These are phyloP conservation scores for Quercus aquifolioides DNA, from an alignment of 306 rosid genomes.

Conservation along the genomic window DNA sequence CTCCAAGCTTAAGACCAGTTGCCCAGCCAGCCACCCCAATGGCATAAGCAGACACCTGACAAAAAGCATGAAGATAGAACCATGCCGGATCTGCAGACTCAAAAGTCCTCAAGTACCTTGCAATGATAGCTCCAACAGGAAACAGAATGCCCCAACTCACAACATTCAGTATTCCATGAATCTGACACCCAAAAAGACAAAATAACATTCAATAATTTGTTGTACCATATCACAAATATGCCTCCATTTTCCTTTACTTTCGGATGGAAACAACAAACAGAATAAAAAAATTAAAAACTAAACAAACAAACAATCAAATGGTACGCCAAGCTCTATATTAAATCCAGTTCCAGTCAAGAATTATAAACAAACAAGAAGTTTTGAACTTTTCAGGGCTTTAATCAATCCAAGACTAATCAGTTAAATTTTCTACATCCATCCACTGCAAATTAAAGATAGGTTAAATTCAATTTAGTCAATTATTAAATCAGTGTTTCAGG, in stretches of 20 bases:
- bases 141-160: conserved; percentile 95
- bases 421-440: not conserved
- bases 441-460: no score
- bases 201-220: not conserved
- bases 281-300: no score
- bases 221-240: not conserved
- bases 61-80: conserved; percentile 78
- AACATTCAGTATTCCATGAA: conserved; percentile 73
- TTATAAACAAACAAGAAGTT: not conserved
- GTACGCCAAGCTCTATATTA: not conserved
- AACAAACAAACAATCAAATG: not conserved
- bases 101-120: conserved; percentile 67
- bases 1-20: conserved; percentile 82
- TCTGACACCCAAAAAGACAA: conserved; percentile 31
- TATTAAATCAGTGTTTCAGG: no score
- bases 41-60: conserved; percentile 70
- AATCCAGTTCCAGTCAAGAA: not conserved
- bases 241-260: not conserved
- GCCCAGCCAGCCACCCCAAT: conserved; percentile 96
- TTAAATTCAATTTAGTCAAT: no score
- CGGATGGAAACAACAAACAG: no score
- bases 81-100: conserved; percentile 84
- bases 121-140: conserved; percentile 71
- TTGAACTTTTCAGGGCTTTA: not conserved
- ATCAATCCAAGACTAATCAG: not conserved